These are phyloP conservation scores for Aureobasidium pullulans DNA, from an alignment of 2,329 filamentous ascomycete species.

Conservation along the genomic window DNA sequence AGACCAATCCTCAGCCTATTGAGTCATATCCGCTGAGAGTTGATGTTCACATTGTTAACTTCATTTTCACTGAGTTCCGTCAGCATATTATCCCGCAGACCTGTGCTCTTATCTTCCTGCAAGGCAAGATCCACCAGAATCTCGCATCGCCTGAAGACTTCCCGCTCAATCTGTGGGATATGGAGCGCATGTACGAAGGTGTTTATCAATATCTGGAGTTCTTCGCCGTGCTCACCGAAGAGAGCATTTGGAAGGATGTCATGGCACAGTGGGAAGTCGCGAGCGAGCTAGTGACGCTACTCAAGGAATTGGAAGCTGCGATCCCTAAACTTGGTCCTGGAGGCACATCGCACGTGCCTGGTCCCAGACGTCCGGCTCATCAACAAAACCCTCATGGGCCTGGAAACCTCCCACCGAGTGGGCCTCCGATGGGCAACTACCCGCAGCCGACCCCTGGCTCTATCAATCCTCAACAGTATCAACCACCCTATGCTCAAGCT, in stretches of 20 bases:
- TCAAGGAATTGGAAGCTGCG: constrained; percentile 79
- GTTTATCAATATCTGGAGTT: constrained; percentile 93
- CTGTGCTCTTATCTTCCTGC: constrained; percentile 86
- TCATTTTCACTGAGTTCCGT: constrained; percentile 86
- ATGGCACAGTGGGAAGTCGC: constrained; percentile 88
- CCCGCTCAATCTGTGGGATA: constrained; percentile 91
- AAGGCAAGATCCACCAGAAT: constrained; percentile 77
- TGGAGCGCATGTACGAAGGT: constrained; percentile 93
- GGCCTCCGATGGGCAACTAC: not conserved
- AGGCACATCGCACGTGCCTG: constrained; percentile 12
- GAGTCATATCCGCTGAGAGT: constrained; percentile 37
- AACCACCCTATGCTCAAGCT: too few species aligned
- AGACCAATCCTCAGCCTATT: constrained; percentile 18
- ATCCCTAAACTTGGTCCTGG: constrained; percentile 68
- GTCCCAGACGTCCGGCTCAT: not conserved
- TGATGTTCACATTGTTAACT: constrained; percentile 66
- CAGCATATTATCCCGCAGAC: constrained; percentile 90
- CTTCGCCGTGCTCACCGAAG: constrained; percentile 80
- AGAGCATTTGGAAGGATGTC: constrained; percentile 72
- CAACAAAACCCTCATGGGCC: not conserved
- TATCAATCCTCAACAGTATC: too few species aligned
- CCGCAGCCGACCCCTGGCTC: not conserved
- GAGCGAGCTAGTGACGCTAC: constrained; percentile 78
- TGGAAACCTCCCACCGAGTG: too few species aligned
- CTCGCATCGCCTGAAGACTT: constrained; percentile 76